These are phyloP conservation scores for Pleurotus cornucopiae DNA, from an alignment of 768 basidiomycete genomes.

Conservation along the genomic window DNA sequence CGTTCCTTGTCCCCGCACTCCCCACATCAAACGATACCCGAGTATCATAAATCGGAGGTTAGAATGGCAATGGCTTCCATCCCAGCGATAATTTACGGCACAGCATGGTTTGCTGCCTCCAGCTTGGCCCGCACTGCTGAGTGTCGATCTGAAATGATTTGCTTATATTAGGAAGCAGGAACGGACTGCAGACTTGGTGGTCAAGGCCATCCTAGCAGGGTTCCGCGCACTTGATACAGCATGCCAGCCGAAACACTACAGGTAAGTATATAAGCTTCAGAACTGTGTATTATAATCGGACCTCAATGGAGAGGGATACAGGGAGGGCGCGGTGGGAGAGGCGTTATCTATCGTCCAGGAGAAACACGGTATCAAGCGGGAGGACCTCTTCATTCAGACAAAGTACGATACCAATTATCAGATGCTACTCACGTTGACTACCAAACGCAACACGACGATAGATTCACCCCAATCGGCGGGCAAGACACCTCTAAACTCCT, in stretches of 20 bases:
- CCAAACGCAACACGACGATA: constrained; percentile 19
- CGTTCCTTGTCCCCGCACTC: too few species aligned
- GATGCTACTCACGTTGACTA: neutral
- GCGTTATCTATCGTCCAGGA: constrained; percentile 56
- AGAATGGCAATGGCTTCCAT: constrained; percentile 3
- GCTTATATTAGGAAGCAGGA: constrained; percentile 64
- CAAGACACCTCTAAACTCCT: constrained; percentile 69
- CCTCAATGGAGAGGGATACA: constrained; percentile 19
- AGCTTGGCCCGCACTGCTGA: neutral
- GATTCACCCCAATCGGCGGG: constrained; percentile 70
- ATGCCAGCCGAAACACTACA: constrained; percentile 71
- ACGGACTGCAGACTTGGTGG: constrained; percentile 60
- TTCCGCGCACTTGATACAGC: constrained; percentile 83
- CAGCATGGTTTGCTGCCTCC: constrained; percentile 43
- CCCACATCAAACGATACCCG: too few species aligned
- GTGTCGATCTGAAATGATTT: too few species aligned
- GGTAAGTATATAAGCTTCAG: constrained; percentile 29
- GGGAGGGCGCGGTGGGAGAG: constrained; percentile 78
- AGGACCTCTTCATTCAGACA: constrained; percentile 76
- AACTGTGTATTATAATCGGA: neutral
- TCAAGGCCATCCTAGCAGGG: constrained; percentile 68
- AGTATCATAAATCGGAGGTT: too few species aligned
- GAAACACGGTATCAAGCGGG: constrained; percentile 58
- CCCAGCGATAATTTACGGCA: constrained; percentile 49
- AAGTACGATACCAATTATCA: constrained; percentile 41